Evolutionary conservation across 176 grass and related monocot species (phyloP).

Genomic region (Ananas comosus): DNA sequence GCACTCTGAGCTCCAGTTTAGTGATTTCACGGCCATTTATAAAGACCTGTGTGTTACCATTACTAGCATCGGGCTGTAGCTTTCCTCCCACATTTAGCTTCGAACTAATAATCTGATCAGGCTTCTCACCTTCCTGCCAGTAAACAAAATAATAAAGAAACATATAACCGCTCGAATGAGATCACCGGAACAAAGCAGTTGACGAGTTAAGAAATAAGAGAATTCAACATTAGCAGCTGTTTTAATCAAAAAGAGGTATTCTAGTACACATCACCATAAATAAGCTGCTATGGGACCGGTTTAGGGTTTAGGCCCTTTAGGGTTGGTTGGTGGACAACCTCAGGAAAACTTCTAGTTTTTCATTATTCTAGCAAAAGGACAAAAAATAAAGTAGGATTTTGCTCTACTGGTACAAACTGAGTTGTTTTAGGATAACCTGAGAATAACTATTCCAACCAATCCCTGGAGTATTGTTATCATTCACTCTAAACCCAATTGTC

Average conservation of each 20-base stretch:
- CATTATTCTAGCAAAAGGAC: not conserved
- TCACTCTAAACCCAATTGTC: too few species aligned
- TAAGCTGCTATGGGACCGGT: too few species aligned
- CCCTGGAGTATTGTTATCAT: too few species aligned
- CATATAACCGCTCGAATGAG: not conserved
- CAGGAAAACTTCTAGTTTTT: not conserved
- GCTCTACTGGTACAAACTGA: too few species aligned
- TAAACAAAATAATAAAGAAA: not conserved
- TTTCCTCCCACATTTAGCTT: constrained; percentile 26
- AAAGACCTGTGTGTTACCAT: constrained; percentile 25
- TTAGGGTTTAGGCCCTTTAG: too few species aligned
- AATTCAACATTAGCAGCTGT: not conserved
- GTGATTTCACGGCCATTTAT: constrained; percentile 29
- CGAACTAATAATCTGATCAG: constrained; percentile 25
- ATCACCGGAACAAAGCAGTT: not conserved
- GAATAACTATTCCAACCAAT: too few species aligned
- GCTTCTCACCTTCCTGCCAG: constrained; percentile 24
- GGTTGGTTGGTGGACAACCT: not conserved
- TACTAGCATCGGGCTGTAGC: constrained; percentile 21
- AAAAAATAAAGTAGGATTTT: too few species aligned
- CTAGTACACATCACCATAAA: too few species aligned
- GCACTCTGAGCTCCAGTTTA: constrained; percentile 21
- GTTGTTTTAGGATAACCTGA: too few species aligned
- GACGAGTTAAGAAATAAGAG: not conserved
- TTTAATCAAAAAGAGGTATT: too few species aligned